Base-by-base conservation (phyloP, 2,329 filamentous ascomycete species). In the Claviceps paspali region DNA sequence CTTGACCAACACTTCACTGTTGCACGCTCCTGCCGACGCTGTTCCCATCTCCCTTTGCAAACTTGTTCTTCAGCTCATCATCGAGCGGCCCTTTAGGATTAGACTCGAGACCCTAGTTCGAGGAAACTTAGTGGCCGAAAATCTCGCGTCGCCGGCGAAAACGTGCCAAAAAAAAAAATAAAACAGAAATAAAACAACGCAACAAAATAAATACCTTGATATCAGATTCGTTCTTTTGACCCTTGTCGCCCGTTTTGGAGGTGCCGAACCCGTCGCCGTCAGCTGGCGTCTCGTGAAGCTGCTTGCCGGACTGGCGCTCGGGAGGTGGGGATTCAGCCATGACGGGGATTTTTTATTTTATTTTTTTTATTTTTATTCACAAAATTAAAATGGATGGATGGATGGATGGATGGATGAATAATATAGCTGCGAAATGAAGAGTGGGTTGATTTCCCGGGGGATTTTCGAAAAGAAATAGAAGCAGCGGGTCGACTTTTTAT, bases 291-390 rank as follows among this genome's bases (percentile, higher is more conserved):
- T 71, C 72, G 45, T 72, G 62, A 41, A 73, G 59, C 62, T 91
- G 83, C 38, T 64, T 59, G 41, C 72, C 77, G 27, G 67, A 62
- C 60, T 84, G 82, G 47, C 57, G 54, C 62, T 82, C 76, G 21
- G 82, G 82, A 36, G 76, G 63, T 43, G 85, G 86, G 23, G 85
- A 93, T 61, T 93, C 60, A 52, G 81, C 77, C 80, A 85, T 84
- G 51, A 45, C 76, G 46, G 6, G 42, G 14, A 17, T 76, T 11
- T 14, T 17, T 17, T 6, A 15, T 12, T 15, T 17, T 29, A 3
- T 8, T 29, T 17, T 8, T 29, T 17, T 29, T 5, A 21, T 5
- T 22, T 4, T 48, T 50, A 45, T 56, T 45, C n/a, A n/a, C n/a
- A n/a, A n/a, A n/a, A n/a, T n/a, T n/a, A n/a, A n/a, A n/a, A n/a